phyloP scores from a whole-genome alignment of 306 rosid species.

The Quercus ilex region DNA sequence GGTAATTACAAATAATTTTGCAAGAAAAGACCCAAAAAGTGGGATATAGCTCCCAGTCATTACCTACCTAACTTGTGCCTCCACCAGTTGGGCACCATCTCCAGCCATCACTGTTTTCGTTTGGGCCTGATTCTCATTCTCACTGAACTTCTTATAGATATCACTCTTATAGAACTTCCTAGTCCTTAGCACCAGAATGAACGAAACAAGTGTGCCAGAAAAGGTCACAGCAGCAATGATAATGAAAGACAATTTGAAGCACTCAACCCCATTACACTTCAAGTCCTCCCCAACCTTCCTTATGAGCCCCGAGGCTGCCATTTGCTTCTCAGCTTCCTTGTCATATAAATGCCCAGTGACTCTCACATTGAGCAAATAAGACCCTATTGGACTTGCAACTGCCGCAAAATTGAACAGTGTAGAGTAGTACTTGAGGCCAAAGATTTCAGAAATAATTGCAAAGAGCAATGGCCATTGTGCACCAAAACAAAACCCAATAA shows the following conservation, averaged over 20 bases:
- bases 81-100: conserved; percentile 9
- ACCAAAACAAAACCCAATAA: conserved; percentile 53
- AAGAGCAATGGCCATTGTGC: conserved; percentile 86
- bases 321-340: conserved; percentile 33
- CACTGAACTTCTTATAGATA: conserved; percentile 40
- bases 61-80: too few relatives aligned
- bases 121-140: conserved; percentile 6
- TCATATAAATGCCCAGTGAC: conserved; percentile 44
- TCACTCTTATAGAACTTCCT: conserved; percentile 36
- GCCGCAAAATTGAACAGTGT: conserved; percentile 74
- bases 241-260: conserved; percentile 36
- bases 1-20: too few relatives aligned
- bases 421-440: conserved; percentile 77
- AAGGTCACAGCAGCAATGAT: conserved; percentile 32
- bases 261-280: conserved; percentile 31
- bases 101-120: not conserved
- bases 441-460: conserved; percentile 73
- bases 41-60: too few relatives aligned
- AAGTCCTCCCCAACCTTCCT: conserved; percentile 22
- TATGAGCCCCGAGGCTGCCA: not conserved
- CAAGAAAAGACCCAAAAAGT: too few relatives aligned
- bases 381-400: conserved; percentile 59
- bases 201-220: conserved; percentile 32
- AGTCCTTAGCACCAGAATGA: conserved; percentile 27
- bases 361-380: conserved; percentile 39